Conservation (phyloP, 192 early-diverging fungal genomes). For the Linnemannia hyalina region DNA sequence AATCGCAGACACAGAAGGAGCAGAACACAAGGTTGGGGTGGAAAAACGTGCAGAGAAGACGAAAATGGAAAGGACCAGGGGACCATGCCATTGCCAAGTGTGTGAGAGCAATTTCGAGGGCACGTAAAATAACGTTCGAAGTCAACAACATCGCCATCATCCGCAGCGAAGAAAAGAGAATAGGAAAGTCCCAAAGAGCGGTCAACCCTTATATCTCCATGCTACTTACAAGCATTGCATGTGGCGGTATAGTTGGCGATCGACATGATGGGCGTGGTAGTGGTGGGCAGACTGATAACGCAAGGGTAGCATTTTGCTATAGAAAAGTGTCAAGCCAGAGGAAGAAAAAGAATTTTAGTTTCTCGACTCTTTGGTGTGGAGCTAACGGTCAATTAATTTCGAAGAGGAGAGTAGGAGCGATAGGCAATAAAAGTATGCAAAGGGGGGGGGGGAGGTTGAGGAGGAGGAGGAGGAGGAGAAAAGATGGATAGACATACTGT, state of each 20-base stretch:
- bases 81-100: too few species aligned
- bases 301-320: constrained; percentile 42
- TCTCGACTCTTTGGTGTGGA: neutral
- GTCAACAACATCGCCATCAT: neutral
- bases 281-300: neutral
- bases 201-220: neutral
- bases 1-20: neutral
- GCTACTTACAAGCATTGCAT: constrained; percentile 2
- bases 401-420: neutral
- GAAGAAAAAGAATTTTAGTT: neutral
- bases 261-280: neutral
- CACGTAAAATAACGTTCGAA: too few species aligned
- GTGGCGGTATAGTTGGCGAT: constrained; percentile 2
- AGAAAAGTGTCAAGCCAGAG: neutral
- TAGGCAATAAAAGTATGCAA: neutral
- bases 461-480: too few species aligned
- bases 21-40: too few species aligned
- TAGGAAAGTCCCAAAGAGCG: neutral
- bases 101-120: too few species aligned
- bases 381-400: neutral
- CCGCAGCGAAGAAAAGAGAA: neutral
- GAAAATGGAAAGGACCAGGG: too few species aligned
- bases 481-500: constrained; percentile 7
- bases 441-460: too few species aligned
- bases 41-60: too few species aligned